phyloP scores from a whole-genome alignment of 192 early-diverging fungal species.

The Lunasporangiospora selenospora region DNA sequence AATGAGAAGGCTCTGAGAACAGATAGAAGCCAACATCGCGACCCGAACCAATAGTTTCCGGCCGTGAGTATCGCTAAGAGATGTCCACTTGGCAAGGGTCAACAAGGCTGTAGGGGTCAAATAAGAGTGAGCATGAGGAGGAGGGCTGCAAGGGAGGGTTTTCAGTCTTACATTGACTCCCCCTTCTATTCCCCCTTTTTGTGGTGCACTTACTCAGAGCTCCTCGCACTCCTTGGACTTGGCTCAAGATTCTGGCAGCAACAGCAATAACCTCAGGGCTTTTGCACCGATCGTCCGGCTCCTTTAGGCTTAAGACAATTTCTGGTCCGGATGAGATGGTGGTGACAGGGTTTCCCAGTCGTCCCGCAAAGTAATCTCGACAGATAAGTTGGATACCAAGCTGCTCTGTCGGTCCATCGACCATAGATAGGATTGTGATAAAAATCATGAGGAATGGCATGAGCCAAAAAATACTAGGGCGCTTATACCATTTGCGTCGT shows the following conservation, averaged over 20 bases:
- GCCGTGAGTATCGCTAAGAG: constrained; percentile 6
- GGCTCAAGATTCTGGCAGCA: not conserved
- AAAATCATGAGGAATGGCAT: not conserved
- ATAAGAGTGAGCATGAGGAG: too few relatives aligned
- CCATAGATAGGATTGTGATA: not conserved
- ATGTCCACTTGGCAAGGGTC: constrained; percentile 10
- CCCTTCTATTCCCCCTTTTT: too few relatives aligned
- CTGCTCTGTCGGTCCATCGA: not conserved
- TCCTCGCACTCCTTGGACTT: not conserved
- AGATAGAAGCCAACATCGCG: not conserved
- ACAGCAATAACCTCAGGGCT: constrained; percentile 2
- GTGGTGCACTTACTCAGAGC: constrained; percentile 4
- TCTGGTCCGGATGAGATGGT: too few relatives aligned
- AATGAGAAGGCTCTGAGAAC: not conserved
- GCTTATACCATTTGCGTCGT: not conserved
- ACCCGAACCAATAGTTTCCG: not conserved
- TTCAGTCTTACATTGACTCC: too few relatives aligned
- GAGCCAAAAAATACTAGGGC: constrained; percentile 7
- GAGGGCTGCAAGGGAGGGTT: too few relatives aligned
- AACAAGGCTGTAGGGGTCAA: too few relatives aligned
- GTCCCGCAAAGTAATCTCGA: not conserved
- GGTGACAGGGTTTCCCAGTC: too few relatives aligned
- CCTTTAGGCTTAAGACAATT: too few relatives aligned
- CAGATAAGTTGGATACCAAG: constrained; percentile 12
- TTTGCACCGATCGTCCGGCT: not conserved